Percentiles rank a stretch among this genome's conserved stretches.
These are phyloP conservation scores for Podaxis rugospora DNA, from an alignment of 768 basidiomycete species.

Conservation along the genomic window DNA sequence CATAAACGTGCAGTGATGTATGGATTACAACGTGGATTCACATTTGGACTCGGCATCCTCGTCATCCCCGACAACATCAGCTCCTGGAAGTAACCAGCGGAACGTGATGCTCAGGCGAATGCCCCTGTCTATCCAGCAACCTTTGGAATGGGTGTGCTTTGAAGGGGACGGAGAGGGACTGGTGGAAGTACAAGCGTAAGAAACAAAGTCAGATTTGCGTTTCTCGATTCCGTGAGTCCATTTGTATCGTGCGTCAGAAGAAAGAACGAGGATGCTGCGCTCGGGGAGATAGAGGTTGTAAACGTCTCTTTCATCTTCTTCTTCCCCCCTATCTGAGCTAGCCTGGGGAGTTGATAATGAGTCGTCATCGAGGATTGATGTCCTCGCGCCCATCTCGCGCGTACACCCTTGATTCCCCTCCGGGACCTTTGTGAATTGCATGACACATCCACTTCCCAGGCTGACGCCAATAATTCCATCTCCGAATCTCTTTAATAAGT, in stretches of 20 bases:
- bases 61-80: conserved; percentile 67
- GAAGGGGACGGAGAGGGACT: background rate
- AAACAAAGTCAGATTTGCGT: conserved; percentile 56
- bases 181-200: conserved; percentile 20
- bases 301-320: conserved; percentile 17
- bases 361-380: background rate
- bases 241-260: conserved; percentile 74
- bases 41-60: background rate
- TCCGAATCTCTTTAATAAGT: conserved; percentile 77
- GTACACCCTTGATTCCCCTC: background rate
- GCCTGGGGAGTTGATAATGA: no score
- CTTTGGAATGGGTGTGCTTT: conserved; percentile 3
- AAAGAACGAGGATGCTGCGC: conserved; percentile 72
- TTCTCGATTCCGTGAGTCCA: conserved; percentile 89
- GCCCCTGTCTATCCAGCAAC: conserved; percentile 45
- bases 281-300: conserved; percentile 70
- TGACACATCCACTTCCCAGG: conserved; percentile 73
- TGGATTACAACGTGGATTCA: background rate
- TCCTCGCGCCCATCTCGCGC: background rate
- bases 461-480: conserved; percentile 91
- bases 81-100: conserved; percentile 82
- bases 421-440: conserved; percentile 58
- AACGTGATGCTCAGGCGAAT: conserved; percentile 79
- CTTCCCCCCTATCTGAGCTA: background rate
- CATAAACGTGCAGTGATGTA: background rate